These are phyloP conservation scores for Intubia oerlemansii DNA, from an alignment of 2,329 filamentous ascomycete species.

Conservation along the genomic window DNA sequence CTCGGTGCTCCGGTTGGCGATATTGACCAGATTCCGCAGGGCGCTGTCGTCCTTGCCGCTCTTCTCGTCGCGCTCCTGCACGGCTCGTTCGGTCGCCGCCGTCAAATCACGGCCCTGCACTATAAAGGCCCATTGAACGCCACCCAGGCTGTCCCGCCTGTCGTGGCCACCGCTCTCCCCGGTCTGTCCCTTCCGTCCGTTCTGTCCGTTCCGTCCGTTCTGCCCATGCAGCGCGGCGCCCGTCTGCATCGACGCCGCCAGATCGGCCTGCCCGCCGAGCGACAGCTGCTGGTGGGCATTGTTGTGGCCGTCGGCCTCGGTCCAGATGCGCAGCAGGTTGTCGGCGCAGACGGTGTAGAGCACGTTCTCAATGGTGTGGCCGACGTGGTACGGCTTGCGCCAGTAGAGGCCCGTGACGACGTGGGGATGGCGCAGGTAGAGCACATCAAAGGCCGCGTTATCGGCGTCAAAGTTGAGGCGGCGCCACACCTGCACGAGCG, in stretches of 20 bases:
- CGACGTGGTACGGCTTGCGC: constrained; percentile 56
- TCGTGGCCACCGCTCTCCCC: constrained; percentile 10
- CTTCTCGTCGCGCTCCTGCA: constrained; percentile 35
- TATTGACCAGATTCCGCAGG: constrained; percentile 64
- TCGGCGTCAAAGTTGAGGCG: constrained; percentile 64
- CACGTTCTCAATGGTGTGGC: constrained; percentile 66
- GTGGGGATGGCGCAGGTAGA: constrained; percentile 69
- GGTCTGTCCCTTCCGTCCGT: too few relatives aligned
- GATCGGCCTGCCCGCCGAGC: constrained; percentile 63
- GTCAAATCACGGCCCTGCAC: constrained; percentile 66
- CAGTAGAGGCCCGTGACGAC: constrained; percentile 70
- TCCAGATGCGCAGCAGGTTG: constrained; percentile 65
- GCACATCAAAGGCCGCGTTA: constrained; percentile 73
- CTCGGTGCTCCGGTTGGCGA: constrained; percentile 71
- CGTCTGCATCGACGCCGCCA: constrained; percentile 45
- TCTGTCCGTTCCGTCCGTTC: too few relatives aligned
- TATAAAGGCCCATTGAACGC: constrained; percentile 48
- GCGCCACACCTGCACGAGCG: constrained; percentile 82
- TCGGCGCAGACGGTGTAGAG: constrained; percentile 80
- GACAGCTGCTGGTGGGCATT: constrained; percentile 41
- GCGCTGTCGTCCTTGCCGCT: constrained; percentile 45
- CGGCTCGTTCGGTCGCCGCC: constrained; percentile 53
- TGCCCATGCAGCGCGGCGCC: too few relatives aligned
- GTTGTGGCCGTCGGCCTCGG: constrained; percentile 48
- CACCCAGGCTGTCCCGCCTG: constrained; percentile 6